Evolutionary conservation across 148 eudicot genomes (phyloP), one percentile per base, ranked within the genome.

Genomic region (Camellia japonica): DNA sequence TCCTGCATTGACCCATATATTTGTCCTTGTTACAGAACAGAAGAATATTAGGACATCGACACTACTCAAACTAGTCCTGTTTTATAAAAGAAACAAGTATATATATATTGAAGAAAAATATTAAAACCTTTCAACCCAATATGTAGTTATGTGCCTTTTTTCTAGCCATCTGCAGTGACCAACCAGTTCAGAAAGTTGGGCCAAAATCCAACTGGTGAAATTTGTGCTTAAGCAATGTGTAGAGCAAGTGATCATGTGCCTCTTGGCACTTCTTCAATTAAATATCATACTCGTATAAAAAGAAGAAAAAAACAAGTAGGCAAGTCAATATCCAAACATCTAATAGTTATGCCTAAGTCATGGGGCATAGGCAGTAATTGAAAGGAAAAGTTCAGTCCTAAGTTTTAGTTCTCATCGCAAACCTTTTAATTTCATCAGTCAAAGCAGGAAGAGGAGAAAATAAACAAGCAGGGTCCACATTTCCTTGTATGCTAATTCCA

Each of bases 381-480:
- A 13, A 11, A 55, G 16, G 18, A 68, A 43, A 65, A 5, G 74
- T 52, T 54, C 30, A 67, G 19, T 30, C 16, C 55, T 12, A 55
- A 30, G 55, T n/a, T 61, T 52, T 58, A 60, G 55, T 59, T 73
- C 4, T 43, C 7, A 78, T 59, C 56, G 82, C 89, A 83, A 80
- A 93, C 99, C 99, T 96, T 78, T 91, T 83, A 61, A 96, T 96
- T 89, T 93, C 98, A 84, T 88, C 86, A 2, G 92, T 90, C 86
- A 96, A 83, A 67, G 97, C 92, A 16, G 95, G 89, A 83, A 92
- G 98, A 80, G 99, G 88, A 68, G 93, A 92, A 81, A 93, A 96
- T 73, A 96, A 84, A 76, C 64, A 90, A 71, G 98, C 93, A 42
- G 98, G 98, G 73, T 96, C 99, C 65, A 96, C 99, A 79, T 96